phyloP scores from a whole-genome alignment of 2,329 filamentous ascomycete genomes.

The Cercospora citrullina region DNA sequence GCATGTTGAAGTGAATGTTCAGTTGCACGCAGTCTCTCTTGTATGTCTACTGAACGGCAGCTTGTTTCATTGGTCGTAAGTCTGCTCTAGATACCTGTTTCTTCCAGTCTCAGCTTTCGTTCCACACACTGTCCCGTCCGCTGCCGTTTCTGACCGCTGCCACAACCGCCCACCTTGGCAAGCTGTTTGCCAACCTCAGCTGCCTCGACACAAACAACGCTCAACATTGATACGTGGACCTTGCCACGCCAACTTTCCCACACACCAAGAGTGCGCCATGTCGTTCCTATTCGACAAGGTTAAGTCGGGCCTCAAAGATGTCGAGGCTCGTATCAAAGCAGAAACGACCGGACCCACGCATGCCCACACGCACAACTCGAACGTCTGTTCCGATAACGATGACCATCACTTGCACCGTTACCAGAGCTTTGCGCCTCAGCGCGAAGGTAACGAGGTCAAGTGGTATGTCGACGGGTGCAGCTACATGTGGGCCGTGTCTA shows the following conservation, averaged over 20 bases:
- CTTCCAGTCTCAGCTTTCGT: background rate
- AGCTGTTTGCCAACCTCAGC: background rate
- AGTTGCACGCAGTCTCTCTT: background rate
- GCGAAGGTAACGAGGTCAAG: slow-evolving; percentile 71
- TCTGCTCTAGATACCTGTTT: background rate
- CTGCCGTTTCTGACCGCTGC: background rate
- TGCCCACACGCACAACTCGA: slow-evolving; percentile 48
- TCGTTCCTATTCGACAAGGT: slow-evolving; percentile 55
- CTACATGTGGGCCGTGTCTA: slow-evolving; percentile 76
- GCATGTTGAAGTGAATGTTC: background rate
- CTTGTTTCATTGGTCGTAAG: background rate
- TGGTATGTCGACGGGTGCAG: slow-evolving; percentile 76
- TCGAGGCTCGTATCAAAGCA: slow-evolving; percentile 54
- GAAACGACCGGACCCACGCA: slow-evolving; percentile 48
- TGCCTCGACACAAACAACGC: background rate
- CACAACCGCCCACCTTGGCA: background rate
- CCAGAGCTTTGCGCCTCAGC: slow-evolving; percentile 69
- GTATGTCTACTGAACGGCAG: background rate
- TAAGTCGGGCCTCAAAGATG: slow-evolving; percentile 53
- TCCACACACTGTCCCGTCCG: background rate
- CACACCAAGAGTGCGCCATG: slow-evolving; percentile 20
- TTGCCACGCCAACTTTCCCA: background rate
- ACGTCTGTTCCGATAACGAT: slow-evolving; percentile 41
- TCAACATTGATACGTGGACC: background rate
- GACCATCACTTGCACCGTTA: slow-evolving; percentile 54